Evolutionary conservation across 495 filamentous ascomycete species (phyloP).

Genomic region (Aspergillus leporis): DNA sequence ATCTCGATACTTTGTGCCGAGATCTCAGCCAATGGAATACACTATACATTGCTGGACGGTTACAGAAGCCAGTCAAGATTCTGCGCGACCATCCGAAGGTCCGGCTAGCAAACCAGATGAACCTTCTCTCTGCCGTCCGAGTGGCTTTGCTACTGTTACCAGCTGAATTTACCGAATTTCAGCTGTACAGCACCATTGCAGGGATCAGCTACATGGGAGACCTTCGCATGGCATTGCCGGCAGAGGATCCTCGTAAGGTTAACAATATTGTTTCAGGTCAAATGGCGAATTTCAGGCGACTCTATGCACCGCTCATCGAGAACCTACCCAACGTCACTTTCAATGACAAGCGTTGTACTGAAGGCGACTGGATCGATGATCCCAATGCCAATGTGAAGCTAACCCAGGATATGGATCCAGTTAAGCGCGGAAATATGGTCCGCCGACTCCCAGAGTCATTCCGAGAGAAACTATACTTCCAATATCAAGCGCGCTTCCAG

Average conservation of each 20-base stretch:
- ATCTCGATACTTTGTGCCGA: conserved; percentile 78
- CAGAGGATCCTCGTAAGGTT: conserved; percentile 92
- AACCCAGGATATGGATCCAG: conserved; percentile 86
- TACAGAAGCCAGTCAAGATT: conserved; percentile 98
- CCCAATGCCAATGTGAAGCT: conserved; percentile 60
- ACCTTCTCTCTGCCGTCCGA: conserved; percentile 85
- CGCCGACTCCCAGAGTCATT: conserved; percentile 86
- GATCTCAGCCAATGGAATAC: conserved; percentile 90
- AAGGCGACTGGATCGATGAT: conserved; percentile 66
- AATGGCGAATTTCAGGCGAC: conserved; percentile 82
- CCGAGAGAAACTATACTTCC: conserved; percentile 85
- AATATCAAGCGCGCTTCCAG: conserved; percentile 85
- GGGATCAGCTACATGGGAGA: conserved; percentile 93
- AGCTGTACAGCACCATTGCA: conserved; percentile 86
- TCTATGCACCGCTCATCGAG: conserved; percentile 86
- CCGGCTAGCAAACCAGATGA: conserved; percentile 90
- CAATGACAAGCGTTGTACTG: conserved; percentile 63
- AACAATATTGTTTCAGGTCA: conserved; percentile 90
- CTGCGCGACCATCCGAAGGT: conserved; percentile 89
- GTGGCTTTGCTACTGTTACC: conserved; percentile 87
- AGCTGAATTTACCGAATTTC: conserved; percentile 76
- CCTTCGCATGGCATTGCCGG: conserved; percentile 82
- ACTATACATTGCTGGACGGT: conserved; percentile 86
- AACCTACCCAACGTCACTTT: conserved; percentile 86
- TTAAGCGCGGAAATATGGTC: conserved; percentile 93